phyloP scores from a whole-genome alignment of 805 yeast species.

The Candida endomychidarum region DNA sequence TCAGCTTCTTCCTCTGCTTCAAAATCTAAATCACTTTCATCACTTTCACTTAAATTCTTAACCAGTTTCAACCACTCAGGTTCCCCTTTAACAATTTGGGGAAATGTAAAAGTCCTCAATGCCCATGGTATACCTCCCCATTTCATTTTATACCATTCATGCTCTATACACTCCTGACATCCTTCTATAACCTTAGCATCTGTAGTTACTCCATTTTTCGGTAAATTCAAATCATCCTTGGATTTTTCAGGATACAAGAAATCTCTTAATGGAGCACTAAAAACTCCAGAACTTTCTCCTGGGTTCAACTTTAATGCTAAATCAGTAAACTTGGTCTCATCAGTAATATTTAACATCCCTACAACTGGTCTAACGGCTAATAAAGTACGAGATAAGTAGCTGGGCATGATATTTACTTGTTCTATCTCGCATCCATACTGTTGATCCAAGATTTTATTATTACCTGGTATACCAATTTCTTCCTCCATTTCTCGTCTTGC shows the following conservation, averaged over 20 bases:
- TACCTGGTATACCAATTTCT: constrained; percentile 72
- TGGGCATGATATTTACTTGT: constrained; percentile 63
- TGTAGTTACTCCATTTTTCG: background rate
- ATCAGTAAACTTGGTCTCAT: constrained; percentile 21
- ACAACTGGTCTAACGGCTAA: constrained; percentile 82
- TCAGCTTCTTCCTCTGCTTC: constrained; percentile 11
- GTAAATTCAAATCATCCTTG: background rate
- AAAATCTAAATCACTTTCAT: constrained; percentile 4
- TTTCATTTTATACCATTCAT: constrained; percentile 36
- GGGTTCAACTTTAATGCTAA: constrained; percentile 59
- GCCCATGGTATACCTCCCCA: constrained; percentile 80
- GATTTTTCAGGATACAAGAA: constrained; percentile 39
- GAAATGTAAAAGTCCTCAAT: constrained; percentile 60
- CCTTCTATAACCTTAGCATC: background rate
- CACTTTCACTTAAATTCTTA: constrained; percentile 49
- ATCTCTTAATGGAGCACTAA: constrained; percentile 69
- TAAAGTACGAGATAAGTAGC: constrained; percentile 78
- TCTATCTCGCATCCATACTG: constrained; percentile 60
- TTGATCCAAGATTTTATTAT: constrained; percentile 42
- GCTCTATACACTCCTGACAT: constrained; percentile 31
- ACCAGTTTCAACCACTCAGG: constrained; percentile 62
- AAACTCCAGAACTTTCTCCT: constrained; percentile 72
- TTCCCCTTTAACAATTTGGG: constrained; percentile 54
- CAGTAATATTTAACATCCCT: constrained; percentile 53
- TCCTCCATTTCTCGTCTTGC: constrained; percentile 84